Conservation (phyloP, 176 grass and related monocot species). For the Eragrostis nindensis region DNA sequence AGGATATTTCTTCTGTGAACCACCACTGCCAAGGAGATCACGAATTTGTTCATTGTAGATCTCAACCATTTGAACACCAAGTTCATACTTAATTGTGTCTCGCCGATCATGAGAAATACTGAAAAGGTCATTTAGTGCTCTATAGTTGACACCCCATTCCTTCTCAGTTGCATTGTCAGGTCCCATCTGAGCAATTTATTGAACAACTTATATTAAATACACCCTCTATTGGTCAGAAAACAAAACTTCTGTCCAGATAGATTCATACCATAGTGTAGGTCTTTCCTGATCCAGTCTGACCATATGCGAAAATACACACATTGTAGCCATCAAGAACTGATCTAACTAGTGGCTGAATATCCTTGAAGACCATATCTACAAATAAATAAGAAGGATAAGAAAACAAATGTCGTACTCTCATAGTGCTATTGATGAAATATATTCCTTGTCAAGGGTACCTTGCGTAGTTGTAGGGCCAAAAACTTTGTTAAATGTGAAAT, state of each 20-base stretch:
- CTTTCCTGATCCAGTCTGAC: slow-evolving; percentile 98
- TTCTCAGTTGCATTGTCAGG: slow-evolving; percentile 70
- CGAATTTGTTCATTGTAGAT: slow-evolving; percentile 96
- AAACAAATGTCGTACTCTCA: not conserved
- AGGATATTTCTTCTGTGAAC: slow-evolving; percentile 95
- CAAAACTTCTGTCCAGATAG: slow-evolving; percentile 17
- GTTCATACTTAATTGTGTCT: slow-evolving; percentile 70
- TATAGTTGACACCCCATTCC: slow-evolving; percentile 88
- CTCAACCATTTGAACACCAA: slow-evolving; percentile 95
- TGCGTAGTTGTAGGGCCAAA: slow-evolving; percentile 77
- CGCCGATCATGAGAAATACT: slow-evolving; percentile 63
- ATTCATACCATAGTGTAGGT: slow-evolving; percentile 92
- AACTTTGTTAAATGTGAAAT: slow-evolving; percentile 91
- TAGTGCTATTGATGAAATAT: slow-evolving; percentile 4
- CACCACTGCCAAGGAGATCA: slow-evolving; percentile 74
- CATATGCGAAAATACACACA: slow-evolving; percentile 98
- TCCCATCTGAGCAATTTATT: slow-evolving; percentile 59
- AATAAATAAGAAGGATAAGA: slow-evolving; percentile 41
- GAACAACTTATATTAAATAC: slow-evolving; percentile 33
- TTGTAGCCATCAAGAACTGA: slow-evolving; percentile 97
- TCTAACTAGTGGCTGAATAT: slow-evolving; percentile 82
- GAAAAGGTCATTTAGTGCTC: slow-evolving; percentile 89
- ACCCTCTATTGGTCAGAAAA: slow-evolving; percentile 14
- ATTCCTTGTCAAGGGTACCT: slow-evolving; percentile 50
- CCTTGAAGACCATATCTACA: slow-evolving; percentile 80